These are phyloP conservation scores for Wickerhamiella pararugosa DNA, from an alignment of 1,139 yeast species.

Conservation along the genomic window DNA sequence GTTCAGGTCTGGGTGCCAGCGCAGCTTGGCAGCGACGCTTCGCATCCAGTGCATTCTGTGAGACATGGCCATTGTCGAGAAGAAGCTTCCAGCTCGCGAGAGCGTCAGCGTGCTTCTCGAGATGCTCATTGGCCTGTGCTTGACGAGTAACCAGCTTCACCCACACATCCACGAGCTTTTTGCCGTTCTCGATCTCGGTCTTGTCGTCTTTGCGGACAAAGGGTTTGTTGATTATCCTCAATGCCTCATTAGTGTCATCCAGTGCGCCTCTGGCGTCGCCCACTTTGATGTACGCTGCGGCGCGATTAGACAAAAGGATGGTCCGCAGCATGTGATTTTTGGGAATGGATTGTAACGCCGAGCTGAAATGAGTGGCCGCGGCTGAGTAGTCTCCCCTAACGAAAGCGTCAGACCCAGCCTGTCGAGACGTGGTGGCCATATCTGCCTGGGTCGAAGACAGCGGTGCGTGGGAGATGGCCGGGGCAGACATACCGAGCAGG, in stretches of 20 bases:
- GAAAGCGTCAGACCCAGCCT: slow-evolving; percentile 44
- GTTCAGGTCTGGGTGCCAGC: slow-evolving; percentile 22
- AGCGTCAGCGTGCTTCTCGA: slow-evolving; percentile 56
- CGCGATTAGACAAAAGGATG: slow-evolving; percentile 61
- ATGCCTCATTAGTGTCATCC: slow-evolving; percentile 39
- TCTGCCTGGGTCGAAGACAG: slow-evolving; percentile 4
- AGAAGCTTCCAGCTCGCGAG: slow-evolving; percentile 44
- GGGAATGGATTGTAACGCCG: slow-evolving; percentile 52
- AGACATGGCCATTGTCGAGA: slow-evolving; percentile 51
- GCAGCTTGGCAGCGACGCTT: slow-evolving; percentile 62
- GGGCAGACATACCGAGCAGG: slow-evolving; percentile 9
- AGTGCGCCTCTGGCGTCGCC: slow-evolving; percentile 62
- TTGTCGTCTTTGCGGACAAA: slow-evolving; percentile 17
- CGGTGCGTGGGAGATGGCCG: slow-evolving; percentile 4
- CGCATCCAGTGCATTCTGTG: slow-evolving; percentile 59
- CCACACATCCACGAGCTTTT: slow-evolving; percentile 56
- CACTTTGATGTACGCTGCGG: slow-evolving; percentile 49
- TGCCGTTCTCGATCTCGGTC: slow-evolving; percentile 34
- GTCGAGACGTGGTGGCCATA: slow-evolving; percentile 15
- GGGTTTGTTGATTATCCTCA: slow-evolving; percentile 38
- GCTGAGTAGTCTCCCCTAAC: slow-evolving; percentile 66
- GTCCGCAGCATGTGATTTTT: slow-evolving; percentile 48
- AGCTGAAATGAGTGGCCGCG: slow-evolving; percentile 47
- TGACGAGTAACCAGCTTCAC: slow-evolving; percentile 48
- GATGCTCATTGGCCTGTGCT: slow-evolving; percentile 73